Conservation (phyloP, 73 alveolate species). For the Paramecium pentaurelia region DNA sequence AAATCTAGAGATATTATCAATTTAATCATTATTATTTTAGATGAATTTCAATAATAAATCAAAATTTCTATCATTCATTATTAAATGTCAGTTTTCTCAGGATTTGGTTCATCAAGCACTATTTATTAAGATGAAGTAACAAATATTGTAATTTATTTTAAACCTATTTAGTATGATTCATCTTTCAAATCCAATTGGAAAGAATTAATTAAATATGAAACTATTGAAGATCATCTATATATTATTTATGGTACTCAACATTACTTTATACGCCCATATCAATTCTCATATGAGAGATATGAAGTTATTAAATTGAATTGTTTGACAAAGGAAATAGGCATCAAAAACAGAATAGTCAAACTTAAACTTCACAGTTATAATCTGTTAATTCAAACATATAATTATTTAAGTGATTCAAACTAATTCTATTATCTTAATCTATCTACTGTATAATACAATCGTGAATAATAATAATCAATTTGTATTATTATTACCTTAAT, state of each 20-base stretch:
- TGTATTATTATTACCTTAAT: neutral
- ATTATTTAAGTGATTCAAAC: neutral
- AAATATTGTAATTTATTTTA: neutral
- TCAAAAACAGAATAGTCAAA: neutral
- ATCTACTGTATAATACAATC: neutral
- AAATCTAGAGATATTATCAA: neutral
- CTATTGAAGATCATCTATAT: neutral
- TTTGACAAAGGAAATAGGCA: neutral
- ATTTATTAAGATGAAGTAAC: neutral
- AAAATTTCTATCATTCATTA: neutral
- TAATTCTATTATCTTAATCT: neutral
- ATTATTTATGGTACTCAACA: neutral
- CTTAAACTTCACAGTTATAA: neutral
- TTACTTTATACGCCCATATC: neutral
- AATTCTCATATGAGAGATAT: neutral
- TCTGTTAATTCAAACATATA: neutral
- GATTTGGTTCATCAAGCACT: neutral
- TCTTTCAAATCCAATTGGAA: neutral
- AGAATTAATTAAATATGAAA: neutral
- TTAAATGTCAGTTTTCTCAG: neutral
- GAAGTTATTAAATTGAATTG: neutral
- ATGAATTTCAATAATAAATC: neutral
- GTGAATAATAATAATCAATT: neutral
- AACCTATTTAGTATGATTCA: neutral
- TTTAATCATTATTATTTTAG: neutral